These are phyloP conservation scores for Stagonosporopsis vannaccii DNA, from an alignment of 2,329 filamentous ascomycete genomes.

Conservation along the genomic window DNA sequence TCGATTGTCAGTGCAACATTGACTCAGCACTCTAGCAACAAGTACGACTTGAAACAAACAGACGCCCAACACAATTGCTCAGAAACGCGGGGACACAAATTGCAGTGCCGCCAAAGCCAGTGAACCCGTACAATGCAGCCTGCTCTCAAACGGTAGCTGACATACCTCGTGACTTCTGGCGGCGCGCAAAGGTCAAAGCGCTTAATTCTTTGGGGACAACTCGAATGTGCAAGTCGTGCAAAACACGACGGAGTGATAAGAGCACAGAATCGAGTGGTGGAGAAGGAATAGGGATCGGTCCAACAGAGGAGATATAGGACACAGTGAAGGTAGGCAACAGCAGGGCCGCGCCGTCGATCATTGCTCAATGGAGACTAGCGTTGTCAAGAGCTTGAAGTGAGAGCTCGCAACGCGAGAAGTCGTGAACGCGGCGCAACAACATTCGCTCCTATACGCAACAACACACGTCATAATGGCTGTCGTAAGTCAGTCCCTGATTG, in stretches of 20 bases:
- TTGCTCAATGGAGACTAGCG: background rate
- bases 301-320: too few relatives aligned
- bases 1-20: background rate
- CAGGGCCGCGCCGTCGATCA: constrained; percentile 3
- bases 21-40: background rate
- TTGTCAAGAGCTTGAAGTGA: constrained; percentile 8
- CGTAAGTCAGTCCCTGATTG: constrained; percentile 27
- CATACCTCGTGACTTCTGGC: constrained; percentile 1
- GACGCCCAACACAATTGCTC: background rate
- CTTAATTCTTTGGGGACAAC: background rate
- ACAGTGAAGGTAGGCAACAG: constrained; percentile 9
- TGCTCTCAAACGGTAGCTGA: background rate
- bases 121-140: background rate
- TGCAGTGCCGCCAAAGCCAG: background rate
- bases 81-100: too few relatives aligned
- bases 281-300: too few relatives aligned
- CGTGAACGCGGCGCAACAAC: constrained; percentile 15
- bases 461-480: constrained; percentile 40
- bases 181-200: background rate
- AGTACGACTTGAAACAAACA: background rate
- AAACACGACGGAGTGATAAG: background rate
- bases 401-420: constrained; percentile 13
- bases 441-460: constrained; percentile 2
- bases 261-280: background rate
- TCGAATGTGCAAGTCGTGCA: constrained; percentile 4